Evolutionary conservation across 331 rosid genomes (phyloP).

Genomic region (Malus hybrid): DNA sequence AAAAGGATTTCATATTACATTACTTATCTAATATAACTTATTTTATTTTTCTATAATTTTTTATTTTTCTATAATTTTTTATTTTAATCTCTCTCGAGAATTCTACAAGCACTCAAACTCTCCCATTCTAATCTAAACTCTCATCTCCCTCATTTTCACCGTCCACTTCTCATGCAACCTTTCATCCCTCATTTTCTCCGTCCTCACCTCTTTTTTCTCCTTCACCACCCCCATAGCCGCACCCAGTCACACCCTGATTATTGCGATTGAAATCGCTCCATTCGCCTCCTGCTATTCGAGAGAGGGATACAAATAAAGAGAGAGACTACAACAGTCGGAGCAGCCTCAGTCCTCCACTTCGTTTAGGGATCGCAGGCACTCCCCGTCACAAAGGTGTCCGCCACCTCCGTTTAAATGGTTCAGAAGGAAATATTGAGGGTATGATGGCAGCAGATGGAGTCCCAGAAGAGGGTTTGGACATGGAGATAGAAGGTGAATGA

Average conservation of each 20-base stretch:
- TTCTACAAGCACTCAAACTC: too few species aligned
- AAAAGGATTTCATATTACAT: too few species aligned
- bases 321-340: slow-evolving; percentile 34
- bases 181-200: too few species aligned
- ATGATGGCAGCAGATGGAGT: slow-evolving; percentile 41
- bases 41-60: too few species aligned
- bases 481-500: slow-evolving; percentile 39
- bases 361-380: slow-evolving; percentile 41
- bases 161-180: too few species aligned
- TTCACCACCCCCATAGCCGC: too few species aligned
- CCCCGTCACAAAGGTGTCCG: slow-evolving; percentile 37
- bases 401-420: slow-evolving; percentile 43
- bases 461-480: slow-evolving; percentile 43
- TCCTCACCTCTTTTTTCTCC: too few species aligned
- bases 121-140: too few species aligned
- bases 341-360: slow-evolving; percentile 38
- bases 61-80: too few species aligned
- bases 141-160: too few species aligned
- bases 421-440: slow-evolving; percentile 46
- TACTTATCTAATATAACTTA: too few species aligned
- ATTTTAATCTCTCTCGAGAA: too few species aligned
- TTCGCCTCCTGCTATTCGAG: slow-evolving; percentile 22
- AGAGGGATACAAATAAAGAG: slow-evolving; percentile 35
- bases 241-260: slow-evolving; percentile 26
- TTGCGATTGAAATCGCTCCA: slow-evolving; percentile 40